Evolutionary conservation across 441 rosid species (phyloP).

Genomic region (Rhodomyrtus psidioides): DNA sequence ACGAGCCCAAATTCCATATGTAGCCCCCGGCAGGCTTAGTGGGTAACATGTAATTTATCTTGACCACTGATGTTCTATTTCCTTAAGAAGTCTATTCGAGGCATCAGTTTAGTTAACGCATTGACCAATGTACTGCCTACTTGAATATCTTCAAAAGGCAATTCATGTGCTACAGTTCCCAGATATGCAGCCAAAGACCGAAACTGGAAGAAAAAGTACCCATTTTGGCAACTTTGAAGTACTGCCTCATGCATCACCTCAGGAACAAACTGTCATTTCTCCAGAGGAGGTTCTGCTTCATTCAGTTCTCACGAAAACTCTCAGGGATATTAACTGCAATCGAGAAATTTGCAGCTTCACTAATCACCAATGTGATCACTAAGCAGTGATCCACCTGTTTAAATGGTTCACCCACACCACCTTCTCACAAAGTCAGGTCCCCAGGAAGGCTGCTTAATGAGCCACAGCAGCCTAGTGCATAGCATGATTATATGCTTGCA

Average conservation of each 20-base stretch:
- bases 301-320: not conserved
- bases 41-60: not conserved
- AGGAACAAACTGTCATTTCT: not conserved
- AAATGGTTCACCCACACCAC: not conserved
- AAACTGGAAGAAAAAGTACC: not conserved
- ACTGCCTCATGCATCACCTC: not conserved
- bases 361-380: not conserved
- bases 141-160: not conserved
- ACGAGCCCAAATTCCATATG: not conserved
- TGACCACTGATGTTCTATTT: not conserved
- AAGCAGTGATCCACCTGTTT: not conserved
- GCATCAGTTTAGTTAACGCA: not conserved
- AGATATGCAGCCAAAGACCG: not conserved
- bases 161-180: not conserved
- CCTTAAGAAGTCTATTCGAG: not conserved
- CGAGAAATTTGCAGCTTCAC: not conserved
- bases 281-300: not conserved
- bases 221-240: not conserved
- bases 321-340: not conserved
- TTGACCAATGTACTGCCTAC: not conserved
- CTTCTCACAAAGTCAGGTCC: not conserved
- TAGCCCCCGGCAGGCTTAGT: not conserved
- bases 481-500: slow-evolving; percentile 47
- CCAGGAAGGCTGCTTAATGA: not conserved
- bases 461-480: slow-evolving; percentile 11